Evolutionary conservation across 495 filamentous ascomycete genomes (phyloP), one percentile per base, ranked within the genome.

Genomic region (Trypethelium eluteriae): DNA sequence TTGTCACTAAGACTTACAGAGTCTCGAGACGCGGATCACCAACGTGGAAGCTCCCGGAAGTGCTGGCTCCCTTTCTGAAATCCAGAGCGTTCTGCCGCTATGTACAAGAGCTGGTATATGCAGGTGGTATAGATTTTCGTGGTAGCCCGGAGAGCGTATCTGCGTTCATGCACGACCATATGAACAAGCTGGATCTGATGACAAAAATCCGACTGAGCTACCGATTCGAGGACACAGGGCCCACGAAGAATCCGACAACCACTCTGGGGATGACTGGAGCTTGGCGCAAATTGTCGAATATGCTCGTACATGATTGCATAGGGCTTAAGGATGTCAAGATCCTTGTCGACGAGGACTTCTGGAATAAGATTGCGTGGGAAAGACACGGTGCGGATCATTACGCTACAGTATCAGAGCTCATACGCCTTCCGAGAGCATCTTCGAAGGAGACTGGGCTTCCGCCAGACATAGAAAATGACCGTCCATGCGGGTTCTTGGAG

Each of bases 141-240:
- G 53, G 53, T 6, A 59, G 53, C 18, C 53, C 53, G 7, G 53
- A 59, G 53, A 59, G 53, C 32, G 53, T 36, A 10, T 59, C 53
- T 59, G 53, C 53, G 14, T 59, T 35, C 14, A 59, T 59, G 53
- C 53, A 59, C 14, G 53, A 59, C 14, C 53, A 4, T 7, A 59
- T 59, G 53, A 32, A 6, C 7, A 59, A 59, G 36, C 32, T 59
- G 5, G 25, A 34, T 18, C 32, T 35, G 6, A 36, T 59, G 53
- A 59, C 53, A 32, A 59, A 59, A 32, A 59, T 59, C 6, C 10
- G 5, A 11, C 53, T 59, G 2, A 34, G 36, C 6, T 59, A 59
- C 32, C 53, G 53, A 18, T 59, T 59, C 32, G 25, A 36, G 4
- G 25, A 34, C 4, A 14, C 53, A 1, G 32, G 1, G 18, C 3